A percentile compares a stretch with the other conserved stretches of the same genome.
Conservation (phyloP, 768 basidiomycete species). For the Suillus paluster region DNA sequence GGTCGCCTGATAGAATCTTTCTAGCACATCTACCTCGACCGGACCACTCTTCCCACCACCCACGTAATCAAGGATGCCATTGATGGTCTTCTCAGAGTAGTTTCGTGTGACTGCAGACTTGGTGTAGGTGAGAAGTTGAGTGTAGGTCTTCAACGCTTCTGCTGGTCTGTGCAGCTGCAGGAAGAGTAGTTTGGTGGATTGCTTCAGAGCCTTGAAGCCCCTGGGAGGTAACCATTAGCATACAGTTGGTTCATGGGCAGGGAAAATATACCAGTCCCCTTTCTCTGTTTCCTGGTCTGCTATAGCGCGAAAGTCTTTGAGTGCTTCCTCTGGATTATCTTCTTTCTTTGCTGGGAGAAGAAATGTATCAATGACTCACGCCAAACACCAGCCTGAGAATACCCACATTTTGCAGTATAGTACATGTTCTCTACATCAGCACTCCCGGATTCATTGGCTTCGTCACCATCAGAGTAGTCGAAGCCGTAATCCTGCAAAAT, state of each 20-base stretch:
- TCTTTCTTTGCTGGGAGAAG: conserved; percentile 81
- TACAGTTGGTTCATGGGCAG: not conserved
- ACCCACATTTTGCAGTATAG: conserved; percentile 93
- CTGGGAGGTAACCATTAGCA: conserved; percentile 43
- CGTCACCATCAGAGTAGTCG: conserved; percentile 93
- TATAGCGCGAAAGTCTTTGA: conserved; percentile 88
- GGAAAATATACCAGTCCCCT: conserved; percentile 79
- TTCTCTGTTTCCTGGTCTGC: conserved; percentile 91
- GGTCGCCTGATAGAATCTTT: conserved; percentile 95
- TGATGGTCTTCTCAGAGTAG: conserved; percentile 98
- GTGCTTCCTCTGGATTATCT: conserved; percentile 88
- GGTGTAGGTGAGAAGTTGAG: conserved; percentile 86
- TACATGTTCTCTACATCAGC: conserved; percentile 98
- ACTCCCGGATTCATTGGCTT: conserved; percentile 76
- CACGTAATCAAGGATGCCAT: conserved; percentile 97
- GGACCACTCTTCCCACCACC: conserved; percentile 84
- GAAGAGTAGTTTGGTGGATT: conserved; percentile 93
- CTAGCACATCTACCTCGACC: conserved; percentile 84
- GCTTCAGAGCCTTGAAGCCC: conserved; percentile 99
- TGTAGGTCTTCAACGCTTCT: conserved; percentile 88
- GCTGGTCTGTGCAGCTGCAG: conserved; percentile 75
- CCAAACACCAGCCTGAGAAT: not conserved
- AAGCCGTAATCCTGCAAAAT: conserved; percentile 84
- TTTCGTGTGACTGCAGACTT: conserved; percentile 95
- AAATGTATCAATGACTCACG: not conserved